Evolutionary conservation across 257 asterid species (phyloP).

Genomic region (Fraxinus quadrangulata): DNA sequence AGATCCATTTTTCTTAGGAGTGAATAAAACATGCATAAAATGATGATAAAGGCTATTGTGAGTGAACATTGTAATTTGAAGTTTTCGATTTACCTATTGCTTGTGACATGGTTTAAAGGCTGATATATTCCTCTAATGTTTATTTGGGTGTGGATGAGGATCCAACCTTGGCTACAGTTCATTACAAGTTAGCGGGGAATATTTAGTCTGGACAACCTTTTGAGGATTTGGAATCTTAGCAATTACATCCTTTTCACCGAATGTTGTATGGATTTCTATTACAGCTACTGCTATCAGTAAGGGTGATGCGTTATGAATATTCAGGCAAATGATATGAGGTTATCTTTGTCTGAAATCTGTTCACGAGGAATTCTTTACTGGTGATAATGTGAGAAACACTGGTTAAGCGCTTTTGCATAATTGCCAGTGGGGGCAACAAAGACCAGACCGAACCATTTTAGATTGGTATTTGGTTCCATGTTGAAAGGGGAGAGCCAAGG

Average conservation of each 20-base stretch:
- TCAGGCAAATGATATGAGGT: neutral
- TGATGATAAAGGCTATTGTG: no score
- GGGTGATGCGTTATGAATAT: neutral
- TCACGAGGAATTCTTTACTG: neutral
- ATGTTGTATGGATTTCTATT: neutral
- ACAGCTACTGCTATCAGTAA: neutral
- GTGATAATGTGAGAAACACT: neutral
- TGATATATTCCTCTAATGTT: no score
- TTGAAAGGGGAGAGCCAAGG: neutral
- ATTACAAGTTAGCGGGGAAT: neutral
- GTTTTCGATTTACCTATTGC: no score
- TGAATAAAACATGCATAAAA: no score
- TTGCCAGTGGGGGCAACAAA: neutral
- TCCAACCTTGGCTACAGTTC: neutral
- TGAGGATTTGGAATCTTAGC: neutral
- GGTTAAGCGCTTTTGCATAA: neutral
- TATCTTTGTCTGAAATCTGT: neutral
- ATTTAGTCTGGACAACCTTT: neutral
- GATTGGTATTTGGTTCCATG: neutral
- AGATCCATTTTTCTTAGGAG: no score
- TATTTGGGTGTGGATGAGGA: no score
- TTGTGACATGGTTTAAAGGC: no score
- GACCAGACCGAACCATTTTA: neutral
- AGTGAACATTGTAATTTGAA: no score
- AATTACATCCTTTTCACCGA: neutral